Evolutionary conservation across 495 filamentous ascomycete species (phyloP).

Genomic region (Daldinia childiae): DNA sequence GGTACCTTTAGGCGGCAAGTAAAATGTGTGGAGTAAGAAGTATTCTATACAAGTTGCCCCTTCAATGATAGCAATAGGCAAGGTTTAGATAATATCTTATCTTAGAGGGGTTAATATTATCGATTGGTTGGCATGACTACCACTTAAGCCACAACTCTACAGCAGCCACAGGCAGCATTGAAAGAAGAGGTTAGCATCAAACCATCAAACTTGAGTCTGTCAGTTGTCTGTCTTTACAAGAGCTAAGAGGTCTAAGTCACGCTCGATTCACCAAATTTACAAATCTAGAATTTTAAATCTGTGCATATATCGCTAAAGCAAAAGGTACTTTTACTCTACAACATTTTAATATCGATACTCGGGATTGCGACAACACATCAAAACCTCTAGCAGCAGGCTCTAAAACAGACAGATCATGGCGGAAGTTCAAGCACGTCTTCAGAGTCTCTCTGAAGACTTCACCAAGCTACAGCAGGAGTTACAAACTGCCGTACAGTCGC

Average conservation of each 20-base stretch:
- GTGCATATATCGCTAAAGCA: background rate
- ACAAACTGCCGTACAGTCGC: slow-evolving; percentile 75
- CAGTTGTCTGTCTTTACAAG: background rate
- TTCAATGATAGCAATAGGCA: background rate
- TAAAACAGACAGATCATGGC: slow-evolving; percentile 51
- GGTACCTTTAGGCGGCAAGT: slow-evolving; percentile 11
- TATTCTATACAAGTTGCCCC: background rate
- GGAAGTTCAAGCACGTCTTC: slow-evolving; percentile 67
- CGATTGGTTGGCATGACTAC: slow-evolving; percentile 39
- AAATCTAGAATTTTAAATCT: background rate
- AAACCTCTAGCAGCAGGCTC: background rate
- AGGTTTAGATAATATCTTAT: slow-evolving; percentile 18
- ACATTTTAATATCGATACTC: background rate
- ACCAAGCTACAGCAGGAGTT: slow-evolving; percentile 88
- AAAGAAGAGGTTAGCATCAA: background rate
- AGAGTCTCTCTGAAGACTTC: slow-evolving; percentile 86
- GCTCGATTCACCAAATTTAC: background rate
- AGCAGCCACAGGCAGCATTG: slow-evolving; percentile 15
- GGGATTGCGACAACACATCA: background rate
- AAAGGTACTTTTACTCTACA: background rate
- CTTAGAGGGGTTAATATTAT: slow-evolving; percentile 37
- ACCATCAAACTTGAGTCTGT: background rate
- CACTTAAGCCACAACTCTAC: slow-evolving; percentile 22
- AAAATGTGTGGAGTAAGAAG: slow-evolving; percentile 9
- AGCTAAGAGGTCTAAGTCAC: background rate